Evolutionary conservation across 441 rosid genomes (phyloP).

Genomic region (Mallotus repandus): DNA sequence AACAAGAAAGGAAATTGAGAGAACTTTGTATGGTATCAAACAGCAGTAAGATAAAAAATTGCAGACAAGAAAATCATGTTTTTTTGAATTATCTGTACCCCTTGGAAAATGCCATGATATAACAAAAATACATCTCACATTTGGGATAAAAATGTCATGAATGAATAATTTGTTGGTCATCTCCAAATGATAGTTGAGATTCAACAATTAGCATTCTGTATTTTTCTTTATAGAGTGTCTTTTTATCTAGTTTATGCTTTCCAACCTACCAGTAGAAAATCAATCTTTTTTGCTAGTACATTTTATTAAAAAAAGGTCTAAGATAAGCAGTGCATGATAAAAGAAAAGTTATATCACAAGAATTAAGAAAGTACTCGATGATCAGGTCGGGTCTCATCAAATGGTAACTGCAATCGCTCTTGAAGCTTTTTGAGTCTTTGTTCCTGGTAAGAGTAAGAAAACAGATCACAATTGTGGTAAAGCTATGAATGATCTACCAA

Average conservation of each 20-base stretch:
- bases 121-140: neutral
- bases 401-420: slow-evolving; percentile 68
- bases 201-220: neutral
- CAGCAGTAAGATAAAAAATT: neutral
- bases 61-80: neutral
- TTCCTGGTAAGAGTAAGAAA: slow-evolving; percentile 45
- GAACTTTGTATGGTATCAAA: neutral
- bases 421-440: slow-evolving; percentile 74
- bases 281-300: neutral
- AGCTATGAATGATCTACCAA: slow-evolving; percentile 11
- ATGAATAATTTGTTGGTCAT: neutral
- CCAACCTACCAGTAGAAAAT: neutral
- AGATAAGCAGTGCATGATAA: neutral
- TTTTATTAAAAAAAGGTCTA: neutral
- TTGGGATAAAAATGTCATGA: neutral
- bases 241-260: neutral
- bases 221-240: neutral
- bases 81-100: neutral
- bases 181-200: neutral
- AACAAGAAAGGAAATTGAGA: slow-evolving; percentile 20
- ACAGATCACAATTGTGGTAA: slow-evolving; percentile 3
- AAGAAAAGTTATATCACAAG: slow-evolving; percentile 3
- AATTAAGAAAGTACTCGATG: slow-evolving; percentile 62
- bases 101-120: neutral
- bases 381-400: slow-evolving; percentile 77